Evolutionary conservation across 331 rosid species (phyloP), one percentile per base, ranked within the genome.

Genomic region (Rosa hybrid): DNA sequence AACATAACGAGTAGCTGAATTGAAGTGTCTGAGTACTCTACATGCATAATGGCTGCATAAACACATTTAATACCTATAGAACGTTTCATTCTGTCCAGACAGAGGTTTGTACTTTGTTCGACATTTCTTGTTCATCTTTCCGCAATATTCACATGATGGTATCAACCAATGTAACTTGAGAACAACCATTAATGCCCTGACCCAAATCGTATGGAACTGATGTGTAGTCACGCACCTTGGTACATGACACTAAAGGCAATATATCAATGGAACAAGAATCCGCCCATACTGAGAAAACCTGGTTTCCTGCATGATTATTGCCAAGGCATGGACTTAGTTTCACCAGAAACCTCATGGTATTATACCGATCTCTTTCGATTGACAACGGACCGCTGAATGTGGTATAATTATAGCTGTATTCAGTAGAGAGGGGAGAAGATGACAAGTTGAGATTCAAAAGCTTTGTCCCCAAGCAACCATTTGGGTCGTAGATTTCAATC

Each of bases 161-260:
- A 16, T 39, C 49, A 48, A 68, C 72, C 72, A 68, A 20, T 8
- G 72, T 27, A 68, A 8, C 27, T 1, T 68, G 13, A 39, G 4
- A 41, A 5, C 44, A 64, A 13, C 0, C 0, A 64, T 63, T 45
- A 7, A 45, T 1, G 25, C 44, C 7, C 0, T 0, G 5, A 11
- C 3, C 4, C 7, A 17, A 51, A 2, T 41, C 4, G 23, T 39
- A 0, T 18, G 72, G 50, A 39, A 68, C 1, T 39, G 72, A 68
- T 68, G 50, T 41, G 23, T 39, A 72, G 63, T 72, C 76, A 49
- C 5, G 42, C 63, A 27, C n/a, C 46, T 72, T 72, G 25, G 76
- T 50, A 72, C 76, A 72, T 1, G 76, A 72, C 45, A 27, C 46
- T 12, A 48, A 7, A 44, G 14, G 6, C 76, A 7, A 4, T 0